phyloP scores from a whole-genome alignment of 23 red algal genomes.

The Gracilaria caudata region DNA sequence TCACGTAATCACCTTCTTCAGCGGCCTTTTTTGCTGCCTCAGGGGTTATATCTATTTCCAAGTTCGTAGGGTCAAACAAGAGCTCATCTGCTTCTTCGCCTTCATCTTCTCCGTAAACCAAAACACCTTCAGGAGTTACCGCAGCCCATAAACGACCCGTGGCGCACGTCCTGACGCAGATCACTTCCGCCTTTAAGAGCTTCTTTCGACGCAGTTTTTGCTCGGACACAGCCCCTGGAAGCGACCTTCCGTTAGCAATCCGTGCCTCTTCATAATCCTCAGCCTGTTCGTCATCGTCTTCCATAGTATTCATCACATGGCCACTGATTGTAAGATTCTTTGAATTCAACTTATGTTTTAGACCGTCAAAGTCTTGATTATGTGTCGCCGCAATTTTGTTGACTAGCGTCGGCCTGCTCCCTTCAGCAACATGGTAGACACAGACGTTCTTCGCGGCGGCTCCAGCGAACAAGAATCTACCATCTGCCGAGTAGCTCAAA shows the following conservation, averaged over 20 bases:
- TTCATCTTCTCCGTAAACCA: conserved; percentile 71
- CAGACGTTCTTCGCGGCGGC: conserved; percentile 73
- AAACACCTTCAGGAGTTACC: conserved; percentile 89
- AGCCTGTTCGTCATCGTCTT: conserved; percentile 66
- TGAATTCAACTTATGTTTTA: conserved; percentile 75
- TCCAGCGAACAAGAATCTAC: conserved; percentile 89
- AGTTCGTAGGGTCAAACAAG: conserved; percentile 91
- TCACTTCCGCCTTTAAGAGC: conserved; percentile 68
- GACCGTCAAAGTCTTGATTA: conserved; percentile 85
- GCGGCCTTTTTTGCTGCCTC: conserved; percentile 64
- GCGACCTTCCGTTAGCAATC: conserved; percentile 34
- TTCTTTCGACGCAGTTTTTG: conserved; percentile 52
- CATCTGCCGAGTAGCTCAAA: conserved; percentile 87
- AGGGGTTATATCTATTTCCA: conserved; percentile 90
- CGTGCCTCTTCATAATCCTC: conserved; percentile 53
- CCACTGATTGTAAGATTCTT: conserved; percentile 71
- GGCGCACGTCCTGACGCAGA: conserved; percentile 63
- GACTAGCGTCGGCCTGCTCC: conserved; percentile 48
- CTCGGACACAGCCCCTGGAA: conserved; percentile 64
- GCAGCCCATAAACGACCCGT: conserved; percentile 80
- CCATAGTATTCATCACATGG: conserved; percentile 54
- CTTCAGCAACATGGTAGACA: conserved; percentile 74
- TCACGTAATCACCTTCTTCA: conserved; percentile 35
- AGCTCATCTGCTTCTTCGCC: conserved; percentile 55
- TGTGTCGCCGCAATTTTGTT: conserved; percentile 63